These are phyloP conservation scores for Toxicodendron radicans DNA, from an alignment of 345 rosid species.

Conservation along the genomic window DNA sequence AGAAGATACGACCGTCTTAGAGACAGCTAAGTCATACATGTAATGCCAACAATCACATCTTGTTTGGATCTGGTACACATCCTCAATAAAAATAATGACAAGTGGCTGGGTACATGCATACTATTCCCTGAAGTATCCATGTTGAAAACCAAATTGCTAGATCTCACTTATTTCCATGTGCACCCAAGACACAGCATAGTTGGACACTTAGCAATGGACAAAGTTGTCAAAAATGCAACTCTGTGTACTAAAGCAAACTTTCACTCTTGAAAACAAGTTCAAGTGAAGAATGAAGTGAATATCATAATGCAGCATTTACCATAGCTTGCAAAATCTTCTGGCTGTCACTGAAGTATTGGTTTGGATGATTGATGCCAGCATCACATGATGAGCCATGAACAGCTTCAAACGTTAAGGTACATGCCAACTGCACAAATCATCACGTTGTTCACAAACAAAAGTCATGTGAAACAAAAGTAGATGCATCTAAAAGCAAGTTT, in stretches of 20 bases:
- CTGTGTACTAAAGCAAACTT: not conserved
- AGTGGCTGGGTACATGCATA: not conserved
- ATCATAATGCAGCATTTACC: constrained; percentile 38
- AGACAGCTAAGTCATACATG: not conserved
- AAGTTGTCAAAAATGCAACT: not conserved
- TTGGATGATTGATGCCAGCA: constrained; percentile 92
- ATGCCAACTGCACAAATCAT: constrained; percentile 64
- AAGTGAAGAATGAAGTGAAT: not conserved
- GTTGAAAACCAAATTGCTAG: not conserved
- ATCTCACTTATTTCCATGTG: not conserved
- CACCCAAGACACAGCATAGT: not conserved
- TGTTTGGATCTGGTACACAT: not conserved
- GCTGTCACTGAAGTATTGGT: constrained; percentile 83
- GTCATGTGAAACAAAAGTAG: not conserved
- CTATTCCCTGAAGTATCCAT: not conserved
- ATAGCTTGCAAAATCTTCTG: constrained; percentile 64
- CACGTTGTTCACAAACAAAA: constrained; percentile 1
- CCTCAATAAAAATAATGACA: not conserved
- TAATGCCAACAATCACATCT: not conserved
- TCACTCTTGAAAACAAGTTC: constrained; percentile 1
- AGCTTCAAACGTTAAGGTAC: constrained; percentile 88
- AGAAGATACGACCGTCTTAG: not conserved
- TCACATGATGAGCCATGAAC: constrained; percentile 66
- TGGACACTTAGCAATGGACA: not conserved
- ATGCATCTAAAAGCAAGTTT: constrained; percentile 2